Conservation (phyloP, 108 stramenopile genomes). For the Phaeodactylum tricornutum region DNA sequence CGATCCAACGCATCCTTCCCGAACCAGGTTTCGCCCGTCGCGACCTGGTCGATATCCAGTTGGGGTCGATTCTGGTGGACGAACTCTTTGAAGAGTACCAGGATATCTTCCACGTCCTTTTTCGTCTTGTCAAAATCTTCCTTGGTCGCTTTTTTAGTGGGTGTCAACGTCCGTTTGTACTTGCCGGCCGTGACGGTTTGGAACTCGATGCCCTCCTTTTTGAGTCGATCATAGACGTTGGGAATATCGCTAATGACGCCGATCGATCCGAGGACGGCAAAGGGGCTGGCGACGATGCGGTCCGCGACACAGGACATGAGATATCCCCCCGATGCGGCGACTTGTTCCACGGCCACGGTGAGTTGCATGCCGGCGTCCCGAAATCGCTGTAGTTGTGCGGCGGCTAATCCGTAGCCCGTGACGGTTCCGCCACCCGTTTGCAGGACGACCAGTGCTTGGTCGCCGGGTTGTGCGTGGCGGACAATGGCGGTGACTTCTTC, state of each 20-base stretch:
- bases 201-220: slow-evolving; percentile 87
- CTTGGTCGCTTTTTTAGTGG: slow-evolving; percentile 83
- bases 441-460: slow-evolving; percentile 79
- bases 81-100: slow-evolving; percentile 75
- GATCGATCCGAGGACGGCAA: slow-evolving; percentile 81
- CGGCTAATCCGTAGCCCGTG: slow-evolving; percentile 88
- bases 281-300: slow-evolving; percentile 68
- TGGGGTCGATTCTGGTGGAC: slow-evolving; percentile 69
- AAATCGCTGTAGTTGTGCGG: slow-evolving; percentile 76
- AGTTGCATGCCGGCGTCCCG: slow-evolving; percentile 68
- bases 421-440: slow-evolving; percentile 90
- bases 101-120: slow-evolving; percentile 73
- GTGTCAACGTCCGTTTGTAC: slow-evolving; percentile 87
- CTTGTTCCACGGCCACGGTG: slow-evolving; percentile 91
- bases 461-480: slow-evolving; percentile 65
- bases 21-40: slow-evolving; percentile 95
- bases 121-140: slow-evolving; percentile 77
- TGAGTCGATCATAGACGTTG: slow-evolving; percentile 83
- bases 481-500: slow-evolving; percentile 89
- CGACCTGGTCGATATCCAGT: slow-evolving; percentile 81
- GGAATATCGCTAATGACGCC: slow-evolving; percentile 88
- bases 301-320: slow-evolving; percentile 85
- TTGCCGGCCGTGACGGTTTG: slow-evolving; percentile 90
- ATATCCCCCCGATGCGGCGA: slow-evolving; percentile 81
- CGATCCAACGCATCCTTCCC: slow-evolving; percentile 73